Evolutionary conservation across 2,329 filamentous ascomycete species (phyloP).

Genomic region (Pseudocercospora pini-densiflorae): DNA sequence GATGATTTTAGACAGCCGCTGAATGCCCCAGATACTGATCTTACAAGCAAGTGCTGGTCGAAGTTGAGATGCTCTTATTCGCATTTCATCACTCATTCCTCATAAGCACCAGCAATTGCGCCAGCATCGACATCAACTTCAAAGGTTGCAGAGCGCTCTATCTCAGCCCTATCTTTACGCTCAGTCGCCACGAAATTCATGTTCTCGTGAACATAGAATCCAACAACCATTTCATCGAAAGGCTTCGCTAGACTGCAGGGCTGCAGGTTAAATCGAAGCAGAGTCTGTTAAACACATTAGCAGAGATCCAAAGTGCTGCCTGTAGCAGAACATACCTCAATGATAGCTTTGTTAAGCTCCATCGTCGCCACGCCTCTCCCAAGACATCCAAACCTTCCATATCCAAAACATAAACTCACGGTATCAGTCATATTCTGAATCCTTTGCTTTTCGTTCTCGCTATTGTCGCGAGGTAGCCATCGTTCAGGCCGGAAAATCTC

Average conservation of each 20-base stretch:
- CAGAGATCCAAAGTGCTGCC: background rate
- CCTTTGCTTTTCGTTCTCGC: slow-evolving; percentile 35
- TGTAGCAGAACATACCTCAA: slow-evolving; percentile 37
- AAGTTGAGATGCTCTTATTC: too few relatives aligned
- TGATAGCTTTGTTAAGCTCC: slow-evolving; percentile 46
- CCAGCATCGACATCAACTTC: slow-evolving; percentile 10
- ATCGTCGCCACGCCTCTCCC: slow-evolving; percentile 44
- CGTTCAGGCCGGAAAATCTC: slow-evolving; percentile 46
- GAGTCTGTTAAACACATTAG: slow-evolving; percentile 31
- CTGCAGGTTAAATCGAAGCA: slow-evolving; percentile 45
- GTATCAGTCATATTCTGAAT: slow-evolving; percentile 43
- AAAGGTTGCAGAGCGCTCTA: background rate
- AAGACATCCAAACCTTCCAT: slow-evolving; percentile 44
- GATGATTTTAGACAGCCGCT: background rate
- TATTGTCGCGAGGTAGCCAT: slow-evolving; percentile 40
- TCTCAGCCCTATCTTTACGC: slow-evolving; percentile 25
- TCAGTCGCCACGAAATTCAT: slow-evolving; percentile 45
- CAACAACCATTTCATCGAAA: slow-evolving; percentile 43
- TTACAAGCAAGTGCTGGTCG: background rate
- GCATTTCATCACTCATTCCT: slow-evolving; percentile 10
- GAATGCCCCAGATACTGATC: background rate
- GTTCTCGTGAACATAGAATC: slow-evolving; percentile 44
- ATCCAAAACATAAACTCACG: slow-evolving; percentile 42
- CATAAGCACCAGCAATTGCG: slow-evolving; percentile 27
- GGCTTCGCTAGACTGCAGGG: slow-evolving; percentile 43